phyloP scores from a whole-genome alignment of 176 grass and related monocot genomes.

The Cenchrus americanus region DNA sequence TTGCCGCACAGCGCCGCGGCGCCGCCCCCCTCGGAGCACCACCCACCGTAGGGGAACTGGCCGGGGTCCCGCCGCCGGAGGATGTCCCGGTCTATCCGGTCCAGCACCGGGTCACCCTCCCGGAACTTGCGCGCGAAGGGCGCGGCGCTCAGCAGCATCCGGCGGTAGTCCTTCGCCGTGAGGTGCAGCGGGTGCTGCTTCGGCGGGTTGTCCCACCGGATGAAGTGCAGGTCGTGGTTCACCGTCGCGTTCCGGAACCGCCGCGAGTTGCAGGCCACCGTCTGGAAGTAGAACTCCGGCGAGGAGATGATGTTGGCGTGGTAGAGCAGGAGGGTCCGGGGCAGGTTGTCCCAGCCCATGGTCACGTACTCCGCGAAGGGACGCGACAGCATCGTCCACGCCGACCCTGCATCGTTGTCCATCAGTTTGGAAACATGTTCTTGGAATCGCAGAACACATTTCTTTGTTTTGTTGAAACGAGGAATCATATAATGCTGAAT shows the following conservation, averaged over 20 bases:
- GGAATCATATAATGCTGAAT: not conserved
- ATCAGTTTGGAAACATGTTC: not conserved
- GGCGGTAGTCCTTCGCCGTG: conserved; percentile 68
- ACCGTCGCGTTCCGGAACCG: conserved; percentile 67
- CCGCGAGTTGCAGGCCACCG: conserved; percentile 86
- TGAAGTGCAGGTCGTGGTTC: conserved; percentile 85
- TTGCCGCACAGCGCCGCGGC: conserved; percentile 49
- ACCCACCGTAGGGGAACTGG: conserved; percentile 73
- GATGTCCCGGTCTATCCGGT: conserved; percentile 86
- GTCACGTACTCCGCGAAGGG: conserved; percentile 81
- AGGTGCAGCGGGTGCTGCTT: conserved; percentile 94
- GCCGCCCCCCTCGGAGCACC: conserved; percentile 60
- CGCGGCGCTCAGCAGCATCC: conserved; percentile 72
- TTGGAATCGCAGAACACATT: not conserved
- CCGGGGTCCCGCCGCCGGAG: conserved; percentile 48
- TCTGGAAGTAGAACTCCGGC: conserved; percentile 99
- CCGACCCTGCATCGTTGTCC: conserved; percentile 58
- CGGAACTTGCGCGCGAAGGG: conserved; percentile 87
- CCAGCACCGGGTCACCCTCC: conserved; percentile 68
- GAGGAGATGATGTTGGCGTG: conserved; percentile 90
- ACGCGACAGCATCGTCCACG: conserved; percentile 91
- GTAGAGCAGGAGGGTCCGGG: conserved; percentile 89
- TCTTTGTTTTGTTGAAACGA: not conserved
- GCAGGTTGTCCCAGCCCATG: conserved; percentile 88
- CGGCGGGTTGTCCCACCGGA: conserved; percentile 87